Evolutionary conservation across 139 green algal genomes (phyloP).

Genomic region (Zygnema circumcarinatum): DNA sequence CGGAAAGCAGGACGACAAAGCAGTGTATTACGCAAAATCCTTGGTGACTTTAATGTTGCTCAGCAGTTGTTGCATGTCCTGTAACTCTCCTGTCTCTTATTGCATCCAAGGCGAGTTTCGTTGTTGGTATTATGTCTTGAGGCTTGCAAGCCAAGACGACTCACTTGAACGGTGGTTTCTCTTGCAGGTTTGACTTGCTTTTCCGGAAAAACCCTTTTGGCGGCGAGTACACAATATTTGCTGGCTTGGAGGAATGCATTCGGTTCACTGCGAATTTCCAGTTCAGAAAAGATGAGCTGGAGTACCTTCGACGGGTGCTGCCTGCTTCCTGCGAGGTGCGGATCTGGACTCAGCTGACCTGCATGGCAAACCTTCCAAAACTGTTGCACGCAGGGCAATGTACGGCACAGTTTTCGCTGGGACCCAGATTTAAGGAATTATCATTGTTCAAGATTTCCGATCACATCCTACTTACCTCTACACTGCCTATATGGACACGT

Average conservation of each 20-base stretch:
- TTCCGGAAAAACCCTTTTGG: conserved; percentile 64
- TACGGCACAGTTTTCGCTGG: too few relatives aligned
- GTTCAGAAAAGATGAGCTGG: conserved; percentile 52
- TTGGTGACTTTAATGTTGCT: not conserved
- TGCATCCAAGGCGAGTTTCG: too few relatives aligned
- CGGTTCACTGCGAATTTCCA: conserved; percentile 57
- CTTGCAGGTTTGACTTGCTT: conserved; percentile 63
- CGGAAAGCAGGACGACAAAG: conserved; percentile 45
- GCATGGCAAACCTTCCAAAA: too few relatives aligned
- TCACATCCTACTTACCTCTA: too few relatives aligned
- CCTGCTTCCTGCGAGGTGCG: conserved; percentile 41
- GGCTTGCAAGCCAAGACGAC: not conserved
- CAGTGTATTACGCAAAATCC: conserved; percentile 29
- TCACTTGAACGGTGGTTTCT: not conserved
- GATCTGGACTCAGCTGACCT: too few relatives aligned
- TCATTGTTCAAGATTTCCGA: too few relatives aligned
- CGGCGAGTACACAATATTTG: conserved; percentile 65
- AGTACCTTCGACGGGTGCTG: conserved; percentile 49
- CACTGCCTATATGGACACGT: too few relatives aligned
- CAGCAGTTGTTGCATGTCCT: not conserved
- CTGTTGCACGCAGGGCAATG: too few relatives aligned
- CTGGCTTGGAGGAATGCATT: conserved; percentile 61
- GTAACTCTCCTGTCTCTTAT: not conserved
- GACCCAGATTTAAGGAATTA: too few relatives aligned
- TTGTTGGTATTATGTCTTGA: too few relatives aligned